phyloP scores from a whole-genome alignment of 371 early-diverging fungal species.

The Apophysomyces trapeziformis region DNA sequence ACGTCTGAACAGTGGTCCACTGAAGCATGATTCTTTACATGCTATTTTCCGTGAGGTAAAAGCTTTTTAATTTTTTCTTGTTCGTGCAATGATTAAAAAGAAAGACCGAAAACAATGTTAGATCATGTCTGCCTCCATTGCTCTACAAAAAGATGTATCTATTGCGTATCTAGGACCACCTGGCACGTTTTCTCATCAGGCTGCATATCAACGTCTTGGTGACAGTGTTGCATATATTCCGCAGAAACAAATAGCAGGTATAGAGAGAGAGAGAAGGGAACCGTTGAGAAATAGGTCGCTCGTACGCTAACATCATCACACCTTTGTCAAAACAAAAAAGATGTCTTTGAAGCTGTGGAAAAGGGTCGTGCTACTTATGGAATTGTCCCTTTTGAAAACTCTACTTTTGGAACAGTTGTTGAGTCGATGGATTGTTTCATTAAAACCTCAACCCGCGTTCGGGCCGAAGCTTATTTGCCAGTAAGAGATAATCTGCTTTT shows the following conservation, averaged over 20 bases:
- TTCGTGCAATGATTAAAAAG: not conserved
- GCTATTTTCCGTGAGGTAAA: constrained; percentile 84
- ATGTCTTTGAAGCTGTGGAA: constrained; percentile 84
- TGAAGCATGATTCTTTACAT: constrained; percentile 74
- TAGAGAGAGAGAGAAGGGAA: not conserved
- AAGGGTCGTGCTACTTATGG: constrained; percentile 83
- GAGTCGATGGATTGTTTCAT: constrained; percentile 84
- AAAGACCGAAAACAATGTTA: constrained; percentile 7
- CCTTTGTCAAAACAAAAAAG: constrained; percentile 22
- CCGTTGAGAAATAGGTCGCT: not conserved
- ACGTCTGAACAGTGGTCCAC: constrained; percentile 79
- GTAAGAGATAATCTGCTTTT: constrained; percentile 19
- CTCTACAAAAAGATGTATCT: constrained; percentile 78
- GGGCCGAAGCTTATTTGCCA: constrained; percentile 69
- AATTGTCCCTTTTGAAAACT: constrained; percentile 96
- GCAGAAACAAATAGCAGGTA: constrained; percentile 64
- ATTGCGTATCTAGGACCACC: constrained; percentile 92
- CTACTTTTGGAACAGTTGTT: constrained; percentile 84
- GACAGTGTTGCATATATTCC: constrained; percentile 79
- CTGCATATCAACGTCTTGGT: constrained; percentile 83
- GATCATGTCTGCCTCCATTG: constrained; percentile 92
- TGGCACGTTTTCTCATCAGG: constrained; percentile 94
- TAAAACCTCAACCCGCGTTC: constrained; percentile 56
- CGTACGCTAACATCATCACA: too few species aligned
- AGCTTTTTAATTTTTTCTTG: not conserved